Percentiles rank a stretch among this genome's conserved stretches.
These are phyloP conservation scores for Rhizopus arrhizus DNA, from an alignment of 371 early-diverging fungal species.

Conservation along the genomic window DNA sequence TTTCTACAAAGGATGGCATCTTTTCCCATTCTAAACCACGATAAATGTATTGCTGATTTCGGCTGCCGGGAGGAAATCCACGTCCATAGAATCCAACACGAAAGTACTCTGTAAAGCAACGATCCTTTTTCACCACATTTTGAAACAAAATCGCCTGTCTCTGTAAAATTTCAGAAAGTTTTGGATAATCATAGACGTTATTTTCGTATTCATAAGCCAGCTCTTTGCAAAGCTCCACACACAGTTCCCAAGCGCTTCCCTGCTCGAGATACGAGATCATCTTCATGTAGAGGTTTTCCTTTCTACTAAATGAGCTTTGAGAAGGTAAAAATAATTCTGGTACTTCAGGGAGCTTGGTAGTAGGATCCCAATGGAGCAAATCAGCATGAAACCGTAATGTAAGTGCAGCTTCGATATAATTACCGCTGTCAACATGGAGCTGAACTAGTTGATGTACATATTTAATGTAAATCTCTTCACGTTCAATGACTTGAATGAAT, in stretches of 20 bases:
- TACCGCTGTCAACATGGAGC: constrained; percentile 61
- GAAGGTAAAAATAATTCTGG: constrained; percentile 55
- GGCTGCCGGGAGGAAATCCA: constrained; percentile 60
- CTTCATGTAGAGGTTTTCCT: constrained; percentile 64
- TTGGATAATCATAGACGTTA: constrained; percentile 58
- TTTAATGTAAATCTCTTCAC: constrained; percentile 70
- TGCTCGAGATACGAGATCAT: constrained; percentile 66
- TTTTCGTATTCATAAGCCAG: constrained; percentile 62
- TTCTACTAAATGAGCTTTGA: constrained; percentile 65
- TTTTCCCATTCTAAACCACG: constrained; percentile 77
- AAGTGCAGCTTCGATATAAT: constrained; percentile 72
- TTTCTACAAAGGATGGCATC: constrained; percentile 73
- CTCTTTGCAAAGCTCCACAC: constrained; percentile 65
- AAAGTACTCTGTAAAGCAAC: constrained; percentile 73
- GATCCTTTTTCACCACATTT: constrained; percentile 62
- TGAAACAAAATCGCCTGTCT: constrained; percentile 62
- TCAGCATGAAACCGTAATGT: constrained; percentile 73
- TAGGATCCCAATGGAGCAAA: constrained; percentile 66
- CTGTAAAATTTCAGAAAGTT: constrained; percentile 57
- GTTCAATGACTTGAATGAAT: constrained; percentile 65
- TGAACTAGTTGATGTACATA: constrained; percentile 71
- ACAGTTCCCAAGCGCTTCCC: constrained; percentile 75
- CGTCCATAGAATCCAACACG: constrained; percentile 78
- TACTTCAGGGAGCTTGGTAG: constrained; percentile 46
- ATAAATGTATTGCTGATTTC: constrained; percentile 74